Conservation (phyloP, 2,329 filamentous ascomycete genomes). For the Arachnomyces sp. region DNA sequence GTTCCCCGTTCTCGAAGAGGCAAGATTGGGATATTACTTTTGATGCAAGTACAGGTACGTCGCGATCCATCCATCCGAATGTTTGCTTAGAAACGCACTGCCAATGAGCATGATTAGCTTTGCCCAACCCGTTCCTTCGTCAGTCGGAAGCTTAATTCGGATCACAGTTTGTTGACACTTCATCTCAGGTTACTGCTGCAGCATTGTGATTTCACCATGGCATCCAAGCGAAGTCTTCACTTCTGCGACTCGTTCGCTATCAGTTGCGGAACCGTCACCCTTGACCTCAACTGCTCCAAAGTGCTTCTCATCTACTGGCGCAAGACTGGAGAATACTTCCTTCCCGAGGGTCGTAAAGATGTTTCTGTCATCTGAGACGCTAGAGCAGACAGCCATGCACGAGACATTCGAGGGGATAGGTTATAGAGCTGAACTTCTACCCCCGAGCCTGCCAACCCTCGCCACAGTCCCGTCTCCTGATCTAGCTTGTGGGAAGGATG, state of each 20-base stretch:
- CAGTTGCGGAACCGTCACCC: slow-evolving; percentile 13
- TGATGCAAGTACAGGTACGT: no score
- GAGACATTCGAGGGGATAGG: slow-evolving; percentile 21
- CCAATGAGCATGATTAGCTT: no score
- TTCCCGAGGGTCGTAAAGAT: slow-evolving; percentile 22
- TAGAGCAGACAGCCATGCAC: slow-evolving; percentile 17
- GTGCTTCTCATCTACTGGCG: slow-evolving; percentile 11
- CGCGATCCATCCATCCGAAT: no score
- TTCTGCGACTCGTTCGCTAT: slow-evolving; percentile 13
- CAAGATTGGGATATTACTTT: no score
- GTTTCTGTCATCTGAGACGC: slow-evolving; percentile 15
- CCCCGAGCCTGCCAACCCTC: slow-evolving; percentile 3
- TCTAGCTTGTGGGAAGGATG: no score
- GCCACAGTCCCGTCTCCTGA: neutral
- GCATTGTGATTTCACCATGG: no score
- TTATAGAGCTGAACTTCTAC: slow-evolving; percentile 6
- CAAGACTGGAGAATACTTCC: slow-evolving; percentile 12
- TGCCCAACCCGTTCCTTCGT: no score
- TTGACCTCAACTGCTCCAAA: slow-evolving; percentile 9
- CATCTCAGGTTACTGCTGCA: no score
- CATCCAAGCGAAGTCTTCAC: neutral
- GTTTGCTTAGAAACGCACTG: no score
- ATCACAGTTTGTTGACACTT: no score
- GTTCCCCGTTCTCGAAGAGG: no score
- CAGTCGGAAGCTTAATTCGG: no score